These are phyloP conservation scores for Hypsizygus ulmarius DNA, from an alignment of 1,284 basidiomycete genomes.

Conservation along the genomic window DNA sequence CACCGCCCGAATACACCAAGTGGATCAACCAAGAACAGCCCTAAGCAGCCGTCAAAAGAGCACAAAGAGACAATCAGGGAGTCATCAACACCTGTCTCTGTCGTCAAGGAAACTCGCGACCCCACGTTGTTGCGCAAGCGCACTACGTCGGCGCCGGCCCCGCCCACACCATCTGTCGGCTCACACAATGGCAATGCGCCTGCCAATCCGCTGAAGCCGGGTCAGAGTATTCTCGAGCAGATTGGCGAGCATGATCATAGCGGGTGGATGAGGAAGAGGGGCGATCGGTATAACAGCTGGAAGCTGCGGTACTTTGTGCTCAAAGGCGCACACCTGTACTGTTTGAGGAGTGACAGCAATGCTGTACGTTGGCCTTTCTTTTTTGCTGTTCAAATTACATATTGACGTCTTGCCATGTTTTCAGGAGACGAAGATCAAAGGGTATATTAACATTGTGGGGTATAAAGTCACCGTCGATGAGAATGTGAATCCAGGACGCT, in stretches of 20 bases:
- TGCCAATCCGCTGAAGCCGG: conserved; percentile 48
- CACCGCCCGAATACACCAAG: conserved; percentile 21
- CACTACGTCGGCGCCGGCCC: conserved; percentile 38
- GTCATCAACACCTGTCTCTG: conserved; percentile 7
- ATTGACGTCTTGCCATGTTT: conserved; percentile 1
- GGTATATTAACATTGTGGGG: conserved; percentile 88
- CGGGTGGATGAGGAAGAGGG: conserved; percentile 96
- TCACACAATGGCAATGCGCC: conserved; percentile 12
- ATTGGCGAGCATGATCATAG: conserved; percentile 86
- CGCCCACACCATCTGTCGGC: conserved; percentile 4
- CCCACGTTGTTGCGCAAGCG: conserved; percentile 47
- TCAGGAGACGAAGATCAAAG: conserved; percentile 92
- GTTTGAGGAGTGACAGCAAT: conserved; percentile 68
- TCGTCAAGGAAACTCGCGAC: conserved; percentile 20
- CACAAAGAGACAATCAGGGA: conserved; percentile 19
- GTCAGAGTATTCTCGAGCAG: conserved; percentile 77
- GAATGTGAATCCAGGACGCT: conserved; percentile 87
- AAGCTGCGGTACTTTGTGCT: conserved; percentile 93
- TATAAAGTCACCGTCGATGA: conserved; percentile 95
- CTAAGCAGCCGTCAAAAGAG: conserved; percentile 15
- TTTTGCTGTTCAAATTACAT: conserved; percentile 2
- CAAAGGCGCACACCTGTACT: conserved; percentile 90
- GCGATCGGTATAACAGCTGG: conserved; percentile 93
- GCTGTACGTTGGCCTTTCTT: conserved; percentile 46
- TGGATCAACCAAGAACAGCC: conserved; percentile 22